Evolutionary conservation across 1,284 basidiomycete genomes (phyloP).

Genomic region (Leccinum huronense): DNA sequence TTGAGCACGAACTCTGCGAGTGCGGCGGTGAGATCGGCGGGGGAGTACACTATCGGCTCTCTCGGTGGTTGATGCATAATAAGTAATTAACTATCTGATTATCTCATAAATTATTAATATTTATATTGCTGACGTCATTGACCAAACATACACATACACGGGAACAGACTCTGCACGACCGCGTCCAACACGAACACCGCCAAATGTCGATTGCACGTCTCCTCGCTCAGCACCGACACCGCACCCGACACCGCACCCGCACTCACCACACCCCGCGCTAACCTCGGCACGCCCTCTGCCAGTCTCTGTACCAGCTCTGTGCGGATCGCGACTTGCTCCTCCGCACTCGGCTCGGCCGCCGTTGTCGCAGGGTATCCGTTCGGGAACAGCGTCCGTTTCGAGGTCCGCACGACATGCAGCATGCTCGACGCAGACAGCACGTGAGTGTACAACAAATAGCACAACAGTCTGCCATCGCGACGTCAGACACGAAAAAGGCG

Average conservation of each 20-base stretch:
- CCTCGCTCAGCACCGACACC: background rate
- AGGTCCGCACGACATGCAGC: constrained; percentile 45
- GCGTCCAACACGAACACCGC: constrained; percentile 64
- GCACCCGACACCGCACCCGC: background rate
- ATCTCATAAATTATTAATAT: background rate
- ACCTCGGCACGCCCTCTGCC: constrained; percentile 35
- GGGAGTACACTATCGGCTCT: constrained; percentile 25
- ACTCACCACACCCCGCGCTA: constrained; percentile 36
- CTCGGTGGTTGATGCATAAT: background rate
- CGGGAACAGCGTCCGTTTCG: constrained; percentile 72
- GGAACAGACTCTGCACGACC: constrained; percentile 59
- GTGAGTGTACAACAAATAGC: constrained; percentile 55
- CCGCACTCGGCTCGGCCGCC: constrained; percentile 63
- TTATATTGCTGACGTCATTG: background rate
- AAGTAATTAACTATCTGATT: no score
- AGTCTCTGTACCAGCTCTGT: constrained; percentile 51
- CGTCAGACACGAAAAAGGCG: constrained; percentile 4
- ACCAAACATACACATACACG: constrained; percentile 27
- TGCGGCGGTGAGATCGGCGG: constrained; percentile 54
- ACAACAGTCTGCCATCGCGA: constrained; percentile 50
- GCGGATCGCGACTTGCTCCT: constrained; percentile 63
- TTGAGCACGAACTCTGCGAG: constrained; percentile 86
- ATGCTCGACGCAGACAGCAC: constrained; percentile 55
- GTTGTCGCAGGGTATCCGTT: constrained; percentile 73
- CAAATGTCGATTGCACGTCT: constrained; percentile 66